phyloP scores from a whole-genome alignment of 176 grass and related monocot genomes.

The Neostapfia colusana region DNA sequence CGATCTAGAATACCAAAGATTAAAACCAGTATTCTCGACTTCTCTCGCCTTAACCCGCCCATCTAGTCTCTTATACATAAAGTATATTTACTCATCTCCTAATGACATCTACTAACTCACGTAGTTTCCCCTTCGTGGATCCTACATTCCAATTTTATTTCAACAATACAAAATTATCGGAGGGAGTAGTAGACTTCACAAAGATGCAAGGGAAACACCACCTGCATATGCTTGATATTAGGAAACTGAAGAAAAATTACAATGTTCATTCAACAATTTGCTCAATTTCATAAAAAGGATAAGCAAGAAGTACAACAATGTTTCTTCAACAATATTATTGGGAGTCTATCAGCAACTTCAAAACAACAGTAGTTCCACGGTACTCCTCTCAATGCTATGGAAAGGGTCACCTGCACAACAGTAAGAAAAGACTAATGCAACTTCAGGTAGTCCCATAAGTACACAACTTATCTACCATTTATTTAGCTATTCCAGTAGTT shows the following conservation, averaged over 20 bases:
- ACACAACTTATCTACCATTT: neutral
- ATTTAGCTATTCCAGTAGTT: neutral
- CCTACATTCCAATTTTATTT: too few species aligned
- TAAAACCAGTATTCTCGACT: too few species aligned
- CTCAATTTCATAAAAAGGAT: neutral
- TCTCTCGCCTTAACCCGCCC: too few species aligned
- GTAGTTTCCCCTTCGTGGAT: too few species aligned
- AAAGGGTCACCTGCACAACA: conserved; percentile 34
- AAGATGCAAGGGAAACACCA: neutral
- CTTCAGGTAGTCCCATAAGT: neutral
- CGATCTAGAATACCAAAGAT: too few species aligned
- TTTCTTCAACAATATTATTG: conserved; percentile 45
- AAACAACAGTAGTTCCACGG: conserved; percentile 13
- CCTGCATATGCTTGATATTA: neutral
- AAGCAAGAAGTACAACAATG: conserved; percentile 26
- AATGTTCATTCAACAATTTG: conserved; percentile 1
- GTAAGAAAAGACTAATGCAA: neutral
- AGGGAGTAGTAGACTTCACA: too few species aligned
- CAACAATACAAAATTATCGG: too few species aligned
- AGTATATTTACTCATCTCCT: too few species aligned
- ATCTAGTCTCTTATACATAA: too few species aligned
- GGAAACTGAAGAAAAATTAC: neutral
- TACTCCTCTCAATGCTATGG: conserved; percentile 21
- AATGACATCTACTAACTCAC: too few species aligned
- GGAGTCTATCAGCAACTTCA: conserved; percentile 34